These are phyloP conservation scores for Botryosphaeria dothidea DNA, from an alignment of 2,329 filamentous ascomycete species.

Conservation along the genomic window DNA sequence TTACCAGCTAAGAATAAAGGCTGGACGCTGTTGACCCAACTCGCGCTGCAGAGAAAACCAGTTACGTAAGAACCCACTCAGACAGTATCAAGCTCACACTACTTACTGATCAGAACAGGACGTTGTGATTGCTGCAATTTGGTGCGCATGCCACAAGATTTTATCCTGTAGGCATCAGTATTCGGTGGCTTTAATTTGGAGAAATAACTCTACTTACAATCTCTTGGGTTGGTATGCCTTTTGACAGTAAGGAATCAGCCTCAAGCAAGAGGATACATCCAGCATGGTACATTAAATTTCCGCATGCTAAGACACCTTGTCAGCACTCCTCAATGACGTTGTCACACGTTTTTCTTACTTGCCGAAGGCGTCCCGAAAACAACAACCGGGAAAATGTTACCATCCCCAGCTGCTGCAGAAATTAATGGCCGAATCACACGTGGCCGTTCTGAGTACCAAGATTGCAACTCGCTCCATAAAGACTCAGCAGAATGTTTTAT, in stretches of 20 bases:
- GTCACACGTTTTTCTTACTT: neutral
- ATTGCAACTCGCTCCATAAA: neutral
- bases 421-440: neutral
- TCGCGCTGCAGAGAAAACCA: neutral
- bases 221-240: neutral
- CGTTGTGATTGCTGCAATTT: neutral
- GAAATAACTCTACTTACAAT: neutral
- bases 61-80: too few species aligned
- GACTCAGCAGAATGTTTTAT: neutral
- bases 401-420: neutral
- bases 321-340: neutral
- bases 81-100: neutral
- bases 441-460: neutral
- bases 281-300: neutral
- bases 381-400: neutral
- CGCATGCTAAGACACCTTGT: neutral
- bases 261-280: neutral
- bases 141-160: neutral
- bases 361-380: neutral
- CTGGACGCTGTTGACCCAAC: slow-evolving; percentile 3
- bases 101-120: neutral
- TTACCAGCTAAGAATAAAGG: neutral
- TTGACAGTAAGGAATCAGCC: too few species aligned
- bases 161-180: neutral
- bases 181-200: too few species aligned